Base-by-base conservation (phyloP, 1,139 yeast species). In the Magnusiomyces tetraspermus region DNA sequence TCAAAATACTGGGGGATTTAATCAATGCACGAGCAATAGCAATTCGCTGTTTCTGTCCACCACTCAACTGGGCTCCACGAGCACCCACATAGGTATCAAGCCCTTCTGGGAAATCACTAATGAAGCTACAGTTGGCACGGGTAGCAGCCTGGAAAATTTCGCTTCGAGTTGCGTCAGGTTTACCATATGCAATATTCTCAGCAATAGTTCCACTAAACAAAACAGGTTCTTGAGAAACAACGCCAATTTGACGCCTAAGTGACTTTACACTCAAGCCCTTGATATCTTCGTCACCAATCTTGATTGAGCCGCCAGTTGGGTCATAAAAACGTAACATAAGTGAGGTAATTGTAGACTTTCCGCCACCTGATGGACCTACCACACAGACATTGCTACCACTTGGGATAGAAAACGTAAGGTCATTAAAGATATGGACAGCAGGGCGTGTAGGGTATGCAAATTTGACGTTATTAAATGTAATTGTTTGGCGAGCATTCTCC, bases 161-260 rank as follows among this genome's bases (percentile, higher is more conserved):
- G 53, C 79, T 83, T 31, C 78, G 74, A 1, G 81, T 75, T 21
- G 85, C 83, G 49, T 73, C 74, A 11, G 73, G 75, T 51, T 66
- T 69, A 0, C 96, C 97, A 65, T 89, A 90, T 6, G 80, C 76
- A 51, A 92, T 84, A 62, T 92, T 92, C n/a, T n/a, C n/a, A 52
- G 84, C 80, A 40, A 92, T 82, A 0, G 95, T 80, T 1, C 97
- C 97, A 50, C 95, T 84, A 74, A 89, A 88, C 53, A 92, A 72
- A n/a, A 87, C 79, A 0, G 97, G 96, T 61, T 92, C 97, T 68
- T 92, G 98, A 58, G 87, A 92, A 2, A 92, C 97, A 55, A 88
- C 85, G 11, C 97, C 97, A 33, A 89, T 70, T 55, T 82, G 77
- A 36, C 82, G 71, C 58, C 97, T 76, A 61, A 86, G 73, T 31